Base-by-base conservation (phyloP, 2,329 filamentous ascomycete genomes). In the Fusarium sp. region DNA sequence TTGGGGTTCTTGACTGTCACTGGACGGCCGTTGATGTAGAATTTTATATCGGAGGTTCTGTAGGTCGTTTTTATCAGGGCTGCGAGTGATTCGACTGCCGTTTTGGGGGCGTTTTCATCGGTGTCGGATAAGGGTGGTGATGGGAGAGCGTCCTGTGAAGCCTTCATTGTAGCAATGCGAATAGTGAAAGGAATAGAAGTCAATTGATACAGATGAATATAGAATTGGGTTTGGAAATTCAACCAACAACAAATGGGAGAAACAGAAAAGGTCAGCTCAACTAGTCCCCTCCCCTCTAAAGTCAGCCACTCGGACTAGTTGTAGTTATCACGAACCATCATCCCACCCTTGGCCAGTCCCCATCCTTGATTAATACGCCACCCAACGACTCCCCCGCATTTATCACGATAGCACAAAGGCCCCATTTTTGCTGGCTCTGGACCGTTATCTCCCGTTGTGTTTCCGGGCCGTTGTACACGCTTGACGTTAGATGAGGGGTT, bases 301-400 rank as follows among this genome's bases (percentile, higher is more conserved):
- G 22, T 34, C 58, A 61, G 36, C 58, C 58, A 61, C 58, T 61
- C 11, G 47, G 57, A 41, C 28, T 60, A 60, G 47, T 12, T 34
- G 57, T 34, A 60, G 58, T 61, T 61, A 61, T 61, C 58, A 42
- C 48, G 8, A 56, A 56, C 14, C 5, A 3, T 42, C 58, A 61
- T 56, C 58, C 58, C 58, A 61, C 58, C 58, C 11, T 61, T 55
- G 57, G 0, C 34, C 47, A 34, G 17, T 56, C 58, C 58, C 58
- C 58, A 61, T 56, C 36, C n/a, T 61, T 36, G 47, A 1, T 12
- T 10, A 9, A 34, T 34, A 28, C 58, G 56, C 42, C 50, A 50
- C 32, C 1, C 18, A 22, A 22, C 10, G 13, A 18, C 12, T 22
- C 13, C n/a, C 42, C 41, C 55, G 51, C 51, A 22, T 18, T 18